Evolutionary conservation across 805 yeast genomes (phyloP), one percentile per base, ranked within the genome.

Genomic region (Sugiyamaella mastotermitis): DNA sequence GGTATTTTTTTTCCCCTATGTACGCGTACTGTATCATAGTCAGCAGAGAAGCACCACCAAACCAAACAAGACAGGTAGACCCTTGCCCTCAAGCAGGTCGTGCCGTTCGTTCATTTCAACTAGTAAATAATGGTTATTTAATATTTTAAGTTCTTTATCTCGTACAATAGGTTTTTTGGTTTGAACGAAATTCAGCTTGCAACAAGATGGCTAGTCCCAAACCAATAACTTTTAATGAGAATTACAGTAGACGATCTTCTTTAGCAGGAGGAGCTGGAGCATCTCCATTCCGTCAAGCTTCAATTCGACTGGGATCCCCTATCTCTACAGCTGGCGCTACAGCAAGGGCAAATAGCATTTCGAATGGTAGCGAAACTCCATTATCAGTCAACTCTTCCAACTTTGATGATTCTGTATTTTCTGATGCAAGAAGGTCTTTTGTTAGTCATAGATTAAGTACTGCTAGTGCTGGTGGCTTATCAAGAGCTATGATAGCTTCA

Each of bases 271-370:
- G n/a, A n/a, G n/a, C n/a, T n/a, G n/a, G n/a, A n/a, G n/a, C n/a
- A n/a, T 48, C 50, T 27, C 47, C 50, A 3, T 48, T 46, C 33
- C 40, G 38, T 9, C 40, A 42, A n/a, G 52, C 52, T 2, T 46
- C 52, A 21, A 16, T 39, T 7, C 24, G 52, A 17, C 33, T 48
- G 10, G 51, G 51, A 3, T 47, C 51, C 16, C 51, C 51, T 5
- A 45, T 43, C 3, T 13, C 33, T 9, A 8, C 32, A 10, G 37
- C 25, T n/a, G 18, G 38, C 19, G 22, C 18, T 18, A 25, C 24
- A 20, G 4, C 3, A 25, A 3, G 31, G 14, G 28, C 9, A 18
- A 14, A 16, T 13, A 13, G 11, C 24, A 16, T 32, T 8, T 16
- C 15, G 13, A 22, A 26, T 19, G 37, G 35, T n/a, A n/a, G 29